These are phyloP conservation scores for Solanum peruvianum DNA, from an alignment of 257 asterid genomes.

Conservation along the genomic window DNA sequence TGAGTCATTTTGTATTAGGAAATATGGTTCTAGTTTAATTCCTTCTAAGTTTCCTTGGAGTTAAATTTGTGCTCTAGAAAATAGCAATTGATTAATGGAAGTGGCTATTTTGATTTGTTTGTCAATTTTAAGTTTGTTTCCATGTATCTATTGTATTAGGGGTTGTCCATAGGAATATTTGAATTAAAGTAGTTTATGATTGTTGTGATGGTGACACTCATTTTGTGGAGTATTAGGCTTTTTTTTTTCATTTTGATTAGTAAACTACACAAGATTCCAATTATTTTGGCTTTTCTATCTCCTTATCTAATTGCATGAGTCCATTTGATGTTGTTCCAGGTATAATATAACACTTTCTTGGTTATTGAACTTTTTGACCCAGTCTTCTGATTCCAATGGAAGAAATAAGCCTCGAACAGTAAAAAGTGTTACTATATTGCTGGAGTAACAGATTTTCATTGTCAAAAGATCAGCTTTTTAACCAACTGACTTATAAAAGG, in stretches of 20 bases:
- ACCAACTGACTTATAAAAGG: neutral
- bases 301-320: neutral
- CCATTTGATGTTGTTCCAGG: neutral
- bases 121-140: neutral
- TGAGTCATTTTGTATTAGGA: neutral
- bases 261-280: neutral
- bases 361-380: neutral
- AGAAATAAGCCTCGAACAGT: neutral
- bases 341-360: neutral
- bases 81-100: neutral
- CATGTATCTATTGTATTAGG: neutral
- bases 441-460: neutral
- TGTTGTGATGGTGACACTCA: neutral
- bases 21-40: neutral
- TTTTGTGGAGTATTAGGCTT: neutral
- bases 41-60: neutral
- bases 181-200: neutral
- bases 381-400: neutral
- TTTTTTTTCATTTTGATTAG: slow-evolving; percentile 1
- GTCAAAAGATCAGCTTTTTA: neutral
- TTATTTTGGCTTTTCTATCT: neutral
- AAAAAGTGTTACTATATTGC: neutral
- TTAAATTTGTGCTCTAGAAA: neutral
- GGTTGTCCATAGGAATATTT: neutral
- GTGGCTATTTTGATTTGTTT: neutral